Conservation (phyloP, 805 yeast genomes). For the Candida stauntonica region DNA sequence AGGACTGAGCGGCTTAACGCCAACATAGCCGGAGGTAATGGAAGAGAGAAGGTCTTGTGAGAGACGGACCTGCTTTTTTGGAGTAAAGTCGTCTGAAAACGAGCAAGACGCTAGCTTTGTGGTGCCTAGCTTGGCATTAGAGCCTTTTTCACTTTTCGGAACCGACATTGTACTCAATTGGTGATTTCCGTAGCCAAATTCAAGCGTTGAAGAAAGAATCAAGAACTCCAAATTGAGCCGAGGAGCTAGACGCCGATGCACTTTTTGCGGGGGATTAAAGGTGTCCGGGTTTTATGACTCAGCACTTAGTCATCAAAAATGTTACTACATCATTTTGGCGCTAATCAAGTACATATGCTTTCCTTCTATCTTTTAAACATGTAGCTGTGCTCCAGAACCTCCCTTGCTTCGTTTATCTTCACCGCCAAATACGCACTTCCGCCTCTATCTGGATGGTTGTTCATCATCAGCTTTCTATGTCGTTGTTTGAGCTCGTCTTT, state of each 20-base stretch:
- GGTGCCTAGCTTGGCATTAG: neutral
- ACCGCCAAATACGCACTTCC: conserved; percentile 80
- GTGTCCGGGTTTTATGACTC: neutral
- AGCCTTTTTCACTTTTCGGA: neutral
- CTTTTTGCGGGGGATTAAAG: neutral
- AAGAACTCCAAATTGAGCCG: too few species aligned
- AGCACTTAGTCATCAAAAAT: too few species aligned
- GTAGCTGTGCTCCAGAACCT: conserved; percentile 63
- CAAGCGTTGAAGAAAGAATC: neutral
- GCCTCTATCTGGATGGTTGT: conserved; percentile 87
- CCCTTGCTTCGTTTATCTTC: conserved; percentile 85
- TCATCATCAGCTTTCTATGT: conserved; percentile 73
- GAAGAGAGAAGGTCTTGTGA: conserved; percentile 6
- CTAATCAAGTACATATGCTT: too few species aligned
- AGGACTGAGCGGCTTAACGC: conserved; percentile 20
- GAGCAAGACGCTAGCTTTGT: conserved; percentile 4
- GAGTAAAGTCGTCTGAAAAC: conserved; percentile 10
- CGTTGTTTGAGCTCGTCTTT: conserved; percentile 54
- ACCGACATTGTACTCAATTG: too few species aligned
- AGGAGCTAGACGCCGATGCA: too few species aligned
- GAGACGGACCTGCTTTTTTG: conserved; percentile 3
- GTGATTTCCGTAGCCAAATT: too few species aligned
- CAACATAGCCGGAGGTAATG: conserved; percentile 6
- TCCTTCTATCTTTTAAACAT: conserved; percentile 27
- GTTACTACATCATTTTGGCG: neutral